Percentiles rank a stretch among this genome's conserved stretches.
These are phyloP conservation scores for Xylariaceae sp. DNA, from an alignment of 2,329 filamentous ascomycete species.

Conservation along the genomic window DNA sequence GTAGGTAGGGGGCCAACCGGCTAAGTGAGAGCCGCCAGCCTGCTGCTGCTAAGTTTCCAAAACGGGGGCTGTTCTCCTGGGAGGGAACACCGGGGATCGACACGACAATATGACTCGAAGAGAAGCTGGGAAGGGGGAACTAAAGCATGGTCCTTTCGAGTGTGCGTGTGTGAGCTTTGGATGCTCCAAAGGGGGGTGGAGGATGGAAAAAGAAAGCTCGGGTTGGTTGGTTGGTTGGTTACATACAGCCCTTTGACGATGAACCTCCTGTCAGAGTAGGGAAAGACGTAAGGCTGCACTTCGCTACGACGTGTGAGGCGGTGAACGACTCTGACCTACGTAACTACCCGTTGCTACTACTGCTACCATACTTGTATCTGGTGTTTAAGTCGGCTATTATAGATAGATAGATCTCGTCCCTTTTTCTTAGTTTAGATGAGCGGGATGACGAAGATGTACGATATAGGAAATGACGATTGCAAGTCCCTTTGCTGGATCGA, in stretches of 20 bases:
- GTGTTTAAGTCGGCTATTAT: too few relatives aligned
- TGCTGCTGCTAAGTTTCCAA: too few relatives aligned
- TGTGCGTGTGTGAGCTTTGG: not conserved
- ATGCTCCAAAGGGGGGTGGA: not conserved
- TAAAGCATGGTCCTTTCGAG: not conserved
- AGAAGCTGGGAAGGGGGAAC: too few relatives aligned
- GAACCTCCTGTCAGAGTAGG: not conserved
- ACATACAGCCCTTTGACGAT: not conserved
- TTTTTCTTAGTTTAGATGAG: too few relatives aligned
- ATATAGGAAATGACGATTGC: too few relatives aligned
- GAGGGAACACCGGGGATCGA: too few relatives aligned
- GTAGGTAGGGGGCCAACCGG: slow-evolving; percentile 14
- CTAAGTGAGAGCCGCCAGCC: not conserved
- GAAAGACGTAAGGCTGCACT: not conserved
- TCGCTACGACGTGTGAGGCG: not conserved
- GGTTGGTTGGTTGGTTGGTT: not conserved
- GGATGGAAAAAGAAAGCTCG: not conserved
- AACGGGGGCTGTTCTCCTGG: too few relatives aligned
- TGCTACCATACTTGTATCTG: too few relatives aligned
- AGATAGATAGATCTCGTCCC: too few relatives aligned
- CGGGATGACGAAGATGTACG: too few relatives aligned
- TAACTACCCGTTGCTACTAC: not conserved
- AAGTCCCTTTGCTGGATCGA: not conserved
- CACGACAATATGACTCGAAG: too few relatives aligned
- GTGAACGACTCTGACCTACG: not conserved